Conservation (phyloP, 31 red algal species). For the Asparagopsis taxiformis region DNA sequence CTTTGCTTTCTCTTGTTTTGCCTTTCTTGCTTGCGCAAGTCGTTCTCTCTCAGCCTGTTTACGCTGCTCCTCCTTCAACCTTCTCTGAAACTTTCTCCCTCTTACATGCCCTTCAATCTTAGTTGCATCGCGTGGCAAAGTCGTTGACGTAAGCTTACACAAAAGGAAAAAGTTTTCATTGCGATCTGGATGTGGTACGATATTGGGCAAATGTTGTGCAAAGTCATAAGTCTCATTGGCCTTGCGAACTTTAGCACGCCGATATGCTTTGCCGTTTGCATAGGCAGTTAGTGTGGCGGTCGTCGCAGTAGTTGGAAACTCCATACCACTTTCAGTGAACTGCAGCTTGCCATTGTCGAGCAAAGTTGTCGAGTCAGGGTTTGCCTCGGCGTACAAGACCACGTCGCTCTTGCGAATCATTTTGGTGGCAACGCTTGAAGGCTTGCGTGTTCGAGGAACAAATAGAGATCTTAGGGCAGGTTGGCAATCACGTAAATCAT, state of each 20-base stretch:
- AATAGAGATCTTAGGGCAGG: background rate
- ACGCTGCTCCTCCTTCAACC: slow-evolving; percentile 20
- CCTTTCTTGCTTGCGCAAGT: background rate
- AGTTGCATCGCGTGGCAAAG: slow-evolving; percentile 23
- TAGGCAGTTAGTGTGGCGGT: slow-evolving; percentile 17
- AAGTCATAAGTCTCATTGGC: slow-evolving; percentile 49
- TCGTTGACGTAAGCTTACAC: slow-evolving; percentile 39
- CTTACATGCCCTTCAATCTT: slow-evolving; percentile 22
- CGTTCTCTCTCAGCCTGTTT: background rate
- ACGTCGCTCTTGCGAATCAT: slow-evolving; percentile 21
- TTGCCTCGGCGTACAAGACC: slow-evolving; percentile 10
- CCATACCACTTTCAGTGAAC: slow-evolving; percentile 50
- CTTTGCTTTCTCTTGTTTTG: slow-evolving; percentile 1
- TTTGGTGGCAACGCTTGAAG: background rate
- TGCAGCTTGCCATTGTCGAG: slow-evolving; percentile 42
- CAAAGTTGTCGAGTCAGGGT: slow-evolving; percentile 11
- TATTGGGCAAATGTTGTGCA: slow-evolving; percentile 41
- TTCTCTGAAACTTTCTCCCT: slow-evolving; percentile 35
- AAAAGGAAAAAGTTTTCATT: slow-evolving; percentile 47
- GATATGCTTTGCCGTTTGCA: slow-evolving; percentile 21
- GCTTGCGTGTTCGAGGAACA: background rate
- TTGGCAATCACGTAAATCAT: too few species aligned
- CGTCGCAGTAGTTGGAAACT: slow-evolving; percentile 32
- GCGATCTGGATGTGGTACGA: slow-evolving; percentile 42
- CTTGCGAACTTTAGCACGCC: slow-evolving; percentile 6